Conservation (phyloP, 257 asterid genomes). For the Lycium barbarum region DNA sequence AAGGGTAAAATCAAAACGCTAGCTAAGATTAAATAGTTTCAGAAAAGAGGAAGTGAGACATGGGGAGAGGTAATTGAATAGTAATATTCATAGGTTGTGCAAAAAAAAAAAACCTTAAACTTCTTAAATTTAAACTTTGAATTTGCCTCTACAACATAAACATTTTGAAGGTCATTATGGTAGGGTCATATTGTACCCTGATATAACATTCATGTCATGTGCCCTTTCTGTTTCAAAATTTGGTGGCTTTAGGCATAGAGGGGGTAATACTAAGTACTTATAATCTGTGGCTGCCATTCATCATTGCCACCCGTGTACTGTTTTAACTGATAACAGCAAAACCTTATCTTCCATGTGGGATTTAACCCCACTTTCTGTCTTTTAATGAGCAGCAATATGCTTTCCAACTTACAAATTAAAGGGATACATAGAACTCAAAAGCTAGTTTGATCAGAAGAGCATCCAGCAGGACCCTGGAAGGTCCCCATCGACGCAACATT, state of each 20-base stretch:
- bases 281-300: not conserved
- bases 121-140: not conserved
- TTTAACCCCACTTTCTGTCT: conserved; percentile 13
- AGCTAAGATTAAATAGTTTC: not conserved
- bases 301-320: conserved; percentile 28
- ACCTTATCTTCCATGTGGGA: conserved; percentile 31
- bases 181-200: conserved; percentile 44
- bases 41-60: not conserved
- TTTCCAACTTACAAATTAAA: not conserved
- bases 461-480: not conserved
- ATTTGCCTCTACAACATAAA: not conserved
- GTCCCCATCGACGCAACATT: conserved; percentile 19
- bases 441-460: not conserved
- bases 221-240: conserved; percentile 22
- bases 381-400: not conserved
- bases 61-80: too few relatives aligned
- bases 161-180: conserved; percentile 13
- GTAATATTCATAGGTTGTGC: not conserved
- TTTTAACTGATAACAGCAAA: conserved; percentile 7
- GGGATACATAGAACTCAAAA: not conserved
- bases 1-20: too few relatives aligned
- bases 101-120: not conserved
- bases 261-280: not conserved
- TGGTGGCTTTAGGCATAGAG: not conserved
- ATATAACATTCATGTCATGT: conserved; percentile 36